Evolutionary conservation across 1,284 basidiomycete species (phyloP).

Genomic region (Cystobasidiaceae sp.): DNA sequence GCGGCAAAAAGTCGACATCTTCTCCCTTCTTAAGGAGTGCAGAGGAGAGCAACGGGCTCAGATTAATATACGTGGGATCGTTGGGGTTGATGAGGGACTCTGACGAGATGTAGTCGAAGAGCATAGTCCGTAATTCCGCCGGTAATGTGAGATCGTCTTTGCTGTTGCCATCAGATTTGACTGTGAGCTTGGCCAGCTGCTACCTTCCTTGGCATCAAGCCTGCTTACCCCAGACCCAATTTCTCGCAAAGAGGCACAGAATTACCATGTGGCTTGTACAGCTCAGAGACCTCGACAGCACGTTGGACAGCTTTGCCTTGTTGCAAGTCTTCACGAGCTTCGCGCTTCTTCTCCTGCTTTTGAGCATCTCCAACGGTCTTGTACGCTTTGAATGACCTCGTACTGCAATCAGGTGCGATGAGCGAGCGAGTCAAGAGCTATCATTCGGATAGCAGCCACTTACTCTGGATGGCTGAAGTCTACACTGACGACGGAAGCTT

Average conservation of each 20-base stretch:
- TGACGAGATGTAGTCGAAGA: slow-evolving; percentile 13
- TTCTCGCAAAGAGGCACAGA: neutral
- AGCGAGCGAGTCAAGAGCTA: neutral
- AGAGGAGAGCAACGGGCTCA: neutral
- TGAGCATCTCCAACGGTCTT: slow-evolving; percentile 21
- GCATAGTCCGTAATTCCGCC: slow-evolving; percentile 1
- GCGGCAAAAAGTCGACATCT: slow-evolving; percentile 24
- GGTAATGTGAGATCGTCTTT: slow-evolving; percentile 14
- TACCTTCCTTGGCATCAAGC: neutral
- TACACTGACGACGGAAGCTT: slow-evolving; percentile 13
- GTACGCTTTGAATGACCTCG: slow-evolving; percentile 21
- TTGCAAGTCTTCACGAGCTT: neutral
- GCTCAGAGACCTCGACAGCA: slow-evolving; percentile 6
- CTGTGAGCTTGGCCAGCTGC: too few species aligned
- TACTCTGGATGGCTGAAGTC: slow-evolving; percentile 15
- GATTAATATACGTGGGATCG: slow-evolving; percentile 12
- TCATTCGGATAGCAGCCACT: neutral
- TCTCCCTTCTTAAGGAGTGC: slow-evolving; percentile 29
- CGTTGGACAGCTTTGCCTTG: neutral
- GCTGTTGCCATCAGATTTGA: too few species aligned
- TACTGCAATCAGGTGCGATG: neutral
- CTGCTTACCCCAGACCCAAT: slow-evolving; percentile 8
- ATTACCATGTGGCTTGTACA: slow-evolving; percentile 22
- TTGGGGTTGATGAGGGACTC: slow-evolving; percentile 14
- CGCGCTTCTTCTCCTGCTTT: slow-evolving; percentile 25